Base-by-base conservation (phyloP, 2,329 filamentous ascomycete genomes). In the Scolecobasidium constrictum region DNA sequence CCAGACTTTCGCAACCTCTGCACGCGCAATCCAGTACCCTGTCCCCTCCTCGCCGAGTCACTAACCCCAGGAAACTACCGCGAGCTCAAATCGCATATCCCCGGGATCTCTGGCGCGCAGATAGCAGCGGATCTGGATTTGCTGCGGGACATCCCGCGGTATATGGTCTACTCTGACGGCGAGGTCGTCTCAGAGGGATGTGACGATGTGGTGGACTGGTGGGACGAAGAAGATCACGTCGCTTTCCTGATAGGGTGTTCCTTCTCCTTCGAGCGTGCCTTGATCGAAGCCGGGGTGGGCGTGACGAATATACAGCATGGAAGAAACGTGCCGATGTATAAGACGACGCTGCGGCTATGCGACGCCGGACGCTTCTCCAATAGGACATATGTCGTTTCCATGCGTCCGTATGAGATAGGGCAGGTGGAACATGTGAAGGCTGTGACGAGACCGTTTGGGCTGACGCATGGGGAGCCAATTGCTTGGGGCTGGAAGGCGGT, bases 181-280 rank as follows among this genome's bases (percentile, higher is more conserved):
- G 26, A 31, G 9, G 26, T 9, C 9, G 26, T 31, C 26, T 77
- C 55, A 72, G 70, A 48, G 63, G 59, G 62, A 13, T 57, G 59
- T 22, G 39, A 51, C 2, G 64, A 76, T 51, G 50, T 57, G 1
- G 50, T 57, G 1, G 51, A 58, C 2, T 56, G 74, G 33, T 82
- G 77, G 78, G 69, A 66, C 0, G 53, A 62, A 4, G 68, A 78
- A 9, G 26, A 31, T 48, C 74, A 82, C 49, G 69, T 77, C 18
- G 77, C 67, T 0, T 82, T 78, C 52, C 55, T 81, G 35, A 72
- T 82, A 47, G 78, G 77, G 6, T 82, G 77, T 53, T 76, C 70
- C 1, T 81, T 72, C 62, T 75, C 68, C 49, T 82, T 82, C 52
- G 77, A 81, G 55, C 58, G 65, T 3, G 76, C 75, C 3, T 65